Evolutionary conservation across 176 grass and related monocot species (phyloP), one percentile per base, ranked within the genome.

Genomic region (Stipa capillata): DNA sequence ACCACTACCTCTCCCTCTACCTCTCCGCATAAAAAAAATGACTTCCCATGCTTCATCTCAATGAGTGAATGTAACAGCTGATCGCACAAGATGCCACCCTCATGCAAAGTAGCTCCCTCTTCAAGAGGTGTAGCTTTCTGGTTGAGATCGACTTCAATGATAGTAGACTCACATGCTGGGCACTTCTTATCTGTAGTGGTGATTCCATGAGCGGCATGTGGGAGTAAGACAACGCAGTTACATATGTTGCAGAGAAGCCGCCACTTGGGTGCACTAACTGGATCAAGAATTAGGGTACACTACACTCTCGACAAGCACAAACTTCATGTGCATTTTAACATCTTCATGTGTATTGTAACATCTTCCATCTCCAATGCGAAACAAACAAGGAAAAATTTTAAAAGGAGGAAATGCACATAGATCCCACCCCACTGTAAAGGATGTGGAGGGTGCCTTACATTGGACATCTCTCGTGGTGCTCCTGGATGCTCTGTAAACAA

Each of bases 61-160:
- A 97, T 64, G 7, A 97, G 86, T 2, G 91, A 94, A 87, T 97
- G 95, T 25, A 97, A 84, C 36, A 97, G 81, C 23, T 94, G 89
- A 78, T 97, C 95, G 60, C 95, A 97, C 83, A 97, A 87, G 86
- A 97, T 97, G 61, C 95, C 94, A 3, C 92, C 95, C 77, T 73
- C 79, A 66, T 97, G 84, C 80, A 97, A 80, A 68, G 95, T 97
- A 28, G 89, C 79, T 51, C 94, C 94, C 72, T 87, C 89, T 56
- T 75, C 52, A 35, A 97, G 87, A 43, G 89, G 92, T n/a, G 95
- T 94, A 34, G 85, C 92, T 82, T 92, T 97, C 89, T 97, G 94
- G 86, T 97, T 97, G 79, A 97, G 94, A 80, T 97, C 89, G 21
- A 97, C 95, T 83, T 97, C 87, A 42, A 97, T 90, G 61, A 97